Evolutionary conservation across 108 stramenopile genomes (phyloP), one percentile per base, ranked within the genome.

Genomic region (Conticribra weissflogii): DNA sequence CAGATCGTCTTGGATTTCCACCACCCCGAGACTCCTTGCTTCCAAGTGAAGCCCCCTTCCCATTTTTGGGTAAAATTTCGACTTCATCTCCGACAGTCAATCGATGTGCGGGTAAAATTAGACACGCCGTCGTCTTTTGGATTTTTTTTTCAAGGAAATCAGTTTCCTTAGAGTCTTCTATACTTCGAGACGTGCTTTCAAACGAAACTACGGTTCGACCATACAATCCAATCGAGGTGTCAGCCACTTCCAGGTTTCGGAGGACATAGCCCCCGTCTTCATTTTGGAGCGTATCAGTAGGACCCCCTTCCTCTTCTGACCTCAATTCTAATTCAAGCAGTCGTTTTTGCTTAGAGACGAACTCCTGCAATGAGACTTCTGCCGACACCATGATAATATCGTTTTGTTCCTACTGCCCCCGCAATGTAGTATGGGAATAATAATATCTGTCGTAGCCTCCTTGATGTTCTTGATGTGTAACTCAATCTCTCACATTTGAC

Each of bases 11-110:
- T 36, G 74, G 52, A 44, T 74, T 55, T 12, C 72, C 69, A 48
- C 46, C 49, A 14, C 16, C 7, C 1, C 62, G 69, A 44, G 58
- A 70, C 5, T 41, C 36, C 5, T 41, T 41, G 8, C 36, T 12
- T 12, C 36, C n/a, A n/a, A n/a, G 36, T 41, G 36, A 41, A 9
- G 36, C 8, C 23, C 45, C 59, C 44, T 66, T 70, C 17, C 69
- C 79, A 45, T 72, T 71, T 44, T 79, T 85, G 29, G 88, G 63
- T 22, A 79, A 76, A 57, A 94, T 86, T 83, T 91, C 83, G 7
- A 94, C 88, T 65, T 94, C 93, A 65, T 94, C 90, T n/a, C 93
- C 93, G 0, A 86, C 87, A 15, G 93, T 87, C 53, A 94, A 85
- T 23, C 89, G 84, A 79, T 94, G 93, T 0, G 90, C 83, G 30